A percentile compares a stretch with the other conserved stretches of the same genome.
Evolutionary conservation across 306 rosid species (phyloP).

Genomic region (Acacia melanoxylon): DNA sequence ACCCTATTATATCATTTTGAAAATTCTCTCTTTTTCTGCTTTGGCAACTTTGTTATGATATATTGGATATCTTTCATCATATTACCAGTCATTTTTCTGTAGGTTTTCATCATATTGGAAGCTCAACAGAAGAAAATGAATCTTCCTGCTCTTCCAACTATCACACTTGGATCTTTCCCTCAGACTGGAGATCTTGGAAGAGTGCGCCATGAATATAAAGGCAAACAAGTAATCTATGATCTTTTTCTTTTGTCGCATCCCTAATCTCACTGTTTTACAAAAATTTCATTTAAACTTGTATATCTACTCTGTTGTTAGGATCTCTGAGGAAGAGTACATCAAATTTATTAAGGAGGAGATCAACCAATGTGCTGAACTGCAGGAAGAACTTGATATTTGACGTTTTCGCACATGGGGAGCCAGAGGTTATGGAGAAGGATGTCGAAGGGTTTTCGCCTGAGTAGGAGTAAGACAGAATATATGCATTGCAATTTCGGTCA

Average conservation of each 20-base stretch:
- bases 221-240: conserved; percentile 45
- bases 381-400: conserved; percentile 68
- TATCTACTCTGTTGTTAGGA: conserved; percentile 31
- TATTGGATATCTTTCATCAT: background rate
- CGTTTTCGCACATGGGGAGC: conserved; percentile 71
- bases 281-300: background rate
- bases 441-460: too few relatives aligned
- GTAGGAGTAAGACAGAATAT: too few relatives aligned
- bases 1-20: background rate
- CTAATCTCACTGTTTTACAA: background rate
- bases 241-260: background rate
- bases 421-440: conserved; percentile 28
- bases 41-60: background rate
- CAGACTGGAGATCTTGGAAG: conserved; percentile 60
- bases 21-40: background rate
- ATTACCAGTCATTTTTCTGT: conserved; percentile 26
- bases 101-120: conserved; percentile 60
- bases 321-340: conserved; percentile 55
- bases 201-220: conserved; percentile 61
- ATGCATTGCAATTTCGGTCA: too few relatives aligned
- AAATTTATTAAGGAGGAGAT: conserved; percentile 57
- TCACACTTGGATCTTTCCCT: conserved; percentile 69
- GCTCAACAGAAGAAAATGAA: conserved; percentile 64
- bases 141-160: conserved; percentile 70
- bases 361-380: conserved; percentile 56